Base-by-base conservation (phyloP, 2,329 filamentous ascomycete genomes). In the Hymenoscyphus occultus region DNA sequence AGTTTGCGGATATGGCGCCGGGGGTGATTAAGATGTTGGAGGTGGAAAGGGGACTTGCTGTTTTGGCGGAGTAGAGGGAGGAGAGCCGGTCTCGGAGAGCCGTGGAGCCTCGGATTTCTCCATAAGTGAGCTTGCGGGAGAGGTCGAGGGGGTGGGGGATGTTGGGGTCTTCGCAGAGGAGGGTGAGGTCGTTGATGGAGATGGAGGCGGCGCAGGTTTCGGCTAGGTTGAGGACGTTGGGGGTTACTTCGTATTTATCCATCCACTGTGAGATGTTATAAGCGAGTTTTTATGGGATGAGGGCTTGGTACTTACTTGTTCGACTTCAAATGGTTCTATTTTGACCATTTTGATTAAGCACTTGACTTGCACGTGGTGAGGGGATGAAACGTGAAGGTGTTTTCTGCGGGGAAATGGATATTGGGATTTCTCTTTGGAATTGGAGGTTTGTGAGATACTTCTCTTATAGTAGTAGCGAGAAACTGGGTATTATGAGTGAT, bases 1-100 rank as follows among this genome's bases (percentile, higher is more conserved):
- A 91, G 74, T 96, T 96, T n/a, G 92, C 92, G 5, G 86, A 83
- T 60, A 96, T 96, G 14, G 91, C 92, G 10, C 93, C 93, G 39
- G 89, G 86, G 0, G 91, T 92, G 65, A 94, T 87, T 62, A 96
- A 77, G 51, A 96, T 83, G 71, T 90, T 87, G 16, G 92, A 86
- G 1, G 75, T 78, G 19, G 81, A 76, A 12, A 86, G 74, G 5
- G 79, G 78, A 1, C 76, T 78, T 1, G 77, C 75, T 67, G 77
- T 78, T 67, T 86, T 84, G 28, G 81, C 80, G 4, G 86, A 86
- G 74, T 91, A 91, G 3, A 91, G 80, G 19, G 82, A 79, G 5
- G 90, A 84, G 14, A 95, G 82, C 57, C 86, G 87, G 64, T 79
- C 78, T 28, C 90, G 85, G 31, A 95, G 79, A 40, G 81, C 78